These are phyloP conservation scores for Auriscalpium orientale DNA, from an alignment of 768 basidiomycete species.

Conservation along the genomic window DNA sequence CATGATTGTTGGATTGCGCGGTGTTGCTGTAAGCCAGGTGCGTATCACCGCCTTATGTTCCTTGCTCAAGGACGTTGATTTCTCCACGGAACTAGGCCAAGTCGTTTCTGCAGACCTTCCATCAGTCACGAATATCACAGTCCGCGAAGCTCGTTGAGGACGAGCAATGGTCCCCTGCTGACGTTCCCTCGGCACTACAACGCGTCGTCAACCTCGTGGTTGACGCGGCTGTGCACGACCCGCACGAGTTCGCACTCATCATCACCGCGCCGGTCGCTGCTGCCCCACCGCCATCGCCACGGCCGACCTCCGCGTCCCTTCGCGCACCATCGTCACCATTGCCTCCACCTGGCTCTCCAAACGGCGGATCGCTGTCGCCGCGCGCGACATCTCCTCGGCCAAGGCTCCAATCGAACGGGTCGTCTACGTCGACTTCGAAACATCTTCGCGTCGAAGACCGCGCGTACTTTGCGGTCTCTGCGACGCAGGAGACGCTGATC, in stretches of 20 bases:
- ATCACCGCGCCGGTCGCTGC: slow-evolving; percentile 17
- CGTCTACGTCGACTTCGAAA: slow-evolving; percentile 31
- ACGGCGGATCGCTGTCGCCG: slow-evolving; percentile 7
- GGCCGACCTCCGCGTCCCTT: slow-evolving; percentile 15
- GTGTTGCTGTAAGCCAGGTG: slow-evolving; percentile 79
- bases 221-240: slow-evolving; percentile 76
- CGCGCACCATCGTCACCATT: slow-evolving; percentile 22
- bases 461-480: slow-evolving; percentile 77
- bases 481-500: slow-evolving; percentile 67
- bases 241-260: slow-evolving; percentile 53
- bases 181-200: slow-evolving; percentile 63
- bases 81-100: slow-evolving; percentile 53
- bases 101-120: slow-evolving; percentile 79
- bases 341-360: slow-evolving; percentile 16
- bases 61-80: background rate
- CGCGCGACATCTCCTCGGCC: slow-evolving; percentile 10
- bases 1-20: slow-evolving; percentile 92
- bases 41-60: background rate
- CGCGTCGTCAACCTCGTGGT: slow-evolving; percentile 66
- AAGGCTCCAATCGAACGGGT: slow-evolving; percentile 12
- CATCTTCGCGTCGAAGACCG: slow-evolving; percentile 76
- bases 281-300: slow-evolving; percentile 17
- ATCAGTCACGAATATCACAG: slow-evolving; percentile 67
- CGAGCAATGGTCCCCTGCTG: slow-evolving; percentile 85
- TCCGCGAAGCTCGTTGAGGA: slow-evolving; percentile 92